Conservation (phyloP, 352 stramenopile genomes). For the Globisporangium iwayamae region DNA sequence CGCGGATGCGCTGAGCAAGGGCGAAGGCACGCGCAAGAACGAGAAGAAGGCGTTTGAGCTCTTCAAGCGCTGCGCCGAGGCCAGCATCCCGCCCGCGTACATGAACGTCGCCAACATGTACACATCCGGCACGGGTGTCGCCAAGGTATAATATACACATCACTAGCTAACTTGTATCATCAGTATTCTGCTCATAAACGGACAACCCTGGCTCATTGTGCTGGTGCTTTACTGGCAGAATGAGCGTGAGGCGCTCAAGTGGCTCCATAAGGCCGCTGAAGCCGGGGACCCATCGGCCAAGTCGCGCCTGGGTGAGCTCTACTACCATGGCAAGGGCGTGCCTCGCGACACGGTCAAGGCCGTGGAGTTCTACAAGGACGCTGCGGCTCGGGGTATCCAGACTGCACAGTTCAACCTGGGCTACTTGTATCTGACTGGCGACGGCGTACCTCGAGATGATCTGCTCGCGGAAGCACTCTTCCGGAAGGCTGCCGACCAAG, state of each 20-base stretch:
- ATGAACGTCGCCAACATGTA: slow-evolving; percentile 87
- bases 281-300: slow-evolving; percentile 74
- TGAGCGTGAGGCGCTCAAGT: slow-evolving; percentile 58
- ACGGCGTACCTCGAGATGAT: slow-evolving; percentile 51
- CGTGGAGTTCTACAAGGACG: slow-evolving; percentile 68
- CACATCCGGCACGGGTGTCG: slow-evolving; percentile 49
- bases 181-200: neutral
- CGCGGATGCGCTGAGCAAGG: slow-evolving; percentile 67
- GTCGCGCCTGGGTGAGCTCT: slow-evolving; percentile 65
- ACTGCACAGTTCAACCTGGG: slow-evolving; percentile 80
- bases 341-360: slow-evolving; percentile 47
- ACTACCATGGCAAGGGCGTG: slow-evolving; percentile 61
- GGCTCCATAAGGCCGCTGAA: slow-evolving; percentile 71
- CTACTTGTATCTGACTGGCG: slow-evolving; percentile 63
- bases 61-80: slow-evolving; percentile 63
- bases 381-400: slow-evolving; percentile 47
- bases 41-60: slow-evolving; percentile 78
- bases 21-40: slow-evolving; percentile 72
- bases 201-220: neutral
- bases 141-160: slow-evolving; percentile 40
- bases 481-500: slow-evolving; percentile 64
- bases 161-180: neutral
- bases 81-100: slow-evolving; percentile 62
- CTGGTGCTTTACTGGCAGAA: slow-evolving; percentile 48
- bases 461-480: slow-evolving; percentile 74